Evolutionary conservation across 2,329 filamentous ascomycete species (phyloP).

Genomic region (Phialemoniopsis sp.): DNA sequence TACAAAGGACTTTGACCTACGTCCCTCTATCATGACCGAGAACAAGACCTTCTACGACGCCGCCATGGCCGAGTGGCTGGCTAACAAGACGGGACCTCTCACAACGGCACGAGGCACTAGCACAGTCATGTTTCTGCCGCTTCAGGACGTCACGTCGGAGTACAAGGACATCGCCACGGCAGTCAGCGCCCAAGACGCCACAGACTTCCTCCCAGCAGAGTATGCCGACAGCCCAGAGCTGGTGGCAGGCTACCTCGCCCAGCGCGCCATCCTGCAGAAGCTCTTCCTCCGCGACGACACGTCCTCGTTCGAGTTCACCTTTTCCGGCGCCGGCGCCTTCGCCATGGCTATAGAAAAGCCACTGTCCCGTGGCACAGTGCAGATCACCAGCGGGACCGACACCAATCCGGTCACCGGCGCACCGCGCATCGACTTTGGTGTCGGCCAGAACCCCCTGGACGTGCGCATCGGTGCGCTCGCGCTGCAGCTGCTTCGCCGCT

Average conservation of each 20-base stretch:
- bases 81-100: too few species aligned
- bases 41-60: too few species aligned
- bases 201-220: slow-evolving; percentile 4
- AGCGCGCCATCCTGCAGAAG: slow-evolving; percentile 1
- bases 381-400: neutral
- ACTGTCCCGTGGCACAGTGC: slow-evolving; percentile 5
- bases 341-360: slow-evolving; percentile 3
- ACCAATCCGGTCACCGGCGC: too few species aligned
- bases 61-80: too few species aligned
- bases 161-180: neutral
- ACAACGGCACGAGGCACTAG: slow-evolving; percentile 1
- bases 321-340: slow-evolving; percentile 1
- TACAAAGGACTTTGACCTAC: too few species aligned
- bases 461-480: too few species aligned
- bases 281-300: neutral
- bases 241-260: slow-evolving; percentile 2
- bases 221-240: neutral
- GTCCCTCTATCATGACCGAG: too few species aligned
- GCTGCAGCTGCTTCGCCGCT: slow-evolving; percentile 1
- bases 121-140: slow-evolving; percentile 2
- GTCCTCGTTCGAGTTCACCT: slow-evolving; percentile 4
- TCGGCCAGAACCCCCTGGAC: too few species aligned
- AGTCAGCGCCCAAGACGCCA: neutral
- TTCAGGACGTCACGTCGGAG: slow-evolving; percentile 1
- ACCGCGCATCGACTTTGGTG: too few species aligned